Percentiles rank a stretch among this genome's conserved stretches.
Evolutionary conservation across 805 yeast species (phyloP).

Genomic region (Candida ulmi): DNA sequence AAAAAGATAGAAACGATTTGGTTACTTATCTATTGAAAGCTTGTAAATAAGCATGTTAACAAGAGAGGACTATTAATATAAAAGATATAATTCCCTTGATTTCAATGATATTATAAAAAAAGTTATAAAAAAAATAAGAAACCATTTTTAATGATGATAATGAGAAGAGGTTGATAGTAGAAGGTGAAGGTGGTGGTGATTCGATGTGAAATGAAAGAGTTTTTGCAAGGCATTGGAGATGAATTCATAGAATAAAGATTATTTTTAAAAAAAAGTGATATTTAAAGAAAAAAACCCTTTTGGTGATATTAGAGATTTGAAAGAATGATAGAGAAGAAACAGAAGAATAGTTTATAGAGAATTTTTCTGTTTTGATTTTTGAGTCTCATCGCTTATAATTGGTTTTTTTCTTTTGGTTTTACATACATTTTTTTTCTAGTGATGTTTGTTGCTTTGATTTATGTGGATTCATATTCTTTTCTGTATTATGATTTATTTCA

Average conservation of each 20-base stretch:
- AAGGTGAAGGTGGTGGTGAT: background rate
- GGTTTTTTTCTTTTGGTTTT: background rate
- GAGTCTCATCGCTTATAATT: no score
- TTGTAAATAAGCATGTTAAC: constrained; percentile 35
- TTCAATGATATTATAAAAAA: no score
- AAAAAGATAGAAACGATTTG: constrained; percentile 97
- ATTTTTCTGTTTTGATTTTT: no score
- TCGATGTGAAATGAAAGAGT: no score
- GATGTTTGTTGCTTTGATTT: background rate
- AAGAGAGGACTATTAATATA: no score
- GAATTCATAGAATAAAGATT: background rate
- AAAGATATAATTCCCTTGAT: no score
- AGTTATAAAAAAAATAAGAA: no score
- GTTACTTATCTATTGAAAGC: constrained; percentile 72
- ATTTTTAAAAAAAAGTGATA: background rate
- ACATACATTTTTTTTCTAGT: background rate
- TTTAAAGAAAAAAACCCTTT: no score
- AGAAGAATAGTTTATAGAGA: no score
- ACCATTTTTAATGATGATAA: background rate
- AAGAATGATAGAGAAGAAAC: no score
- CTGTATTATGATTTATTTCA: background rate
- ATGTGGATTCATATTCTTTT: background rate
- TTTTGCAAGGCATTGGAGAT: no score
- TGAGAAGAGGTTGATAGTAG: background rate
- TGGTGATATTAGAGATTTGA: no score